phyloP scores from a whole-genome alignment of 1,139 yeast genomes.

The Hemisphaericaspora xylofermentans region DNA sequence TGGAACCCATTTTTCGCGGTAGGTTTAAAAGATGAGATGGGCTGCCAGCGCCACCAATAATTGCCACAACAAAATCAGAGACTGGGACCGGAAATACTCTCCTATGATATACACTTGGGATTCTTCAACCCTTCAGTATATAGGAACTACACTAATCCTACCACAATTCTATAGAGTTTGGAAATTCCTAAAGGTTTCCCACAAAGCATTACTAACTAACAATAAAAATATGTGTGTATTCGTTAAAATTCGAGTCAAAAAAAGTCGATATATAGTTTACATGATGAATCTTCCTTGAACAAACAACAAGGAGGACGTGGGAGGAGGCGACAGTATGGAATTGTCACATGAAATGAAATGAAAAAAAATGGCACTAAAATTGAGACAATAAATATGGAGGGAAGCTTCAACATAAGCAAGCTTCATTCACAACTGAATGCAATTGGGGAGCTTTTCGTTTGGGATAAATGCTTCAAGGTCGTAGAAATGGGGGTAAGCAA shows the following conservation, averaged over 20 bases:
- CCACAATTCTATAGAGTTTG: too few relatives aligned
- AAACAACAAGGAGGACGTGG: not conserved
- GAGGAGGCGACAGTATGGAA: not conserved
- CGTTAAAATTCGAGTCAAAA: not conserved
- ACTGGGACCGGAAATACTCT: too few relatives aligned
- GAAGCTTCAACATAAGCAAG: not conserved
- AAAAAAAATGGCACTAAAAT: not conserved
- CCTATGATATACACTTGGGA: too few relatives aligned
- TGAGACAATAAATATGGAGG: not conserved
- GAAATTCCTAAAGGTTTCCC: too few relatives aligned
- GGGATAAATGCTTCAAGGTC: too few relatives aligned
- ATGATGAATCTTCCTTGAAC: slow-evolving; percentile 1
- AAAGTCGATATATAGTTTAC: slow-evolving; percentile 2
- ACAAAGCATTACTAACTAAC: too few relatives aligned
- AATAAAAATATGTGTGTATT: slow-evolving; percentile 2
- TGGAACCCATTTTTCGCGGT: slow-evolving; percentile 2
- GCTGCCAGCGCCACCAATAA: too few relatives aligned
- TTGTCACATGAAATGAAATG: not conserved
- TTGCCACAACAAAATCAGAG: too few relatives aligned
- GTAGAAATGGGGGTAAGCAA: too few relatives aligned
- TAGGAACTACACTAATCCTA: too few relatives aligned
- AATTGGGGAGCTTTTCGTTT: not conserved
- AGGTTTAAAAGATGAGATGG: too few relatives aligned
- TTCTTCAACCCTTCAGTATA: too few relatives aligned
- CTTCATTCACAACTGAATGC: not conserved